Conservation (phyloP, 73 alveolate species). For the Urostyla sp. region DNA sequence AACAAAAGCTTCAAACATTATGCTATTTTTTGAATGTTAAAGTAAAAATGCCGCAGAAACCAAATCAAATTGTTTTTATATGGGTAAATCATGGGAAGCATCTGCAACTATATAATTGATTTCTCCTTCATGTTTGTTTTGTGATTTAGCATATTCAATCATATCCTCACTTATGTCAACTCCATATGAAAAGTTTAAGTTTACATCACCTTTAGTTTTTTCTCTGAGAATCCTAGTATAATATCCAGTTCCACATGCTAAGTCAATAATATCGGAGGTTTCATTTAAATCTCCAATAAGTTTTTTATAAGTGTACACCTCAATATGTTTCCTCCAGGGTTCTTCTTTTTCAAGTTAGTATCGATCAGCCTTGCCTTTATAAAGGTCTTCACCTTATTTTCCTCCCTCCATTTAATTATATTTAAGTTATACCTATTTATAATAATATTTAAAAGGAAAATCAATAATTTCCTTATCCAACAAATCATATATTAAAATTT, state of each 20-base stretch:
- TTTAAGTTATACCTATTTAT: no score
- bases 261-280: not conserved
- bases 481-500: no score
- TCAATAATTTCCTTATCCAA: no score
- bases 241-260: not conserved
- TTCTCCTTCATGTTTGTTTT: not conserved
- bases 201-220: not conserved
- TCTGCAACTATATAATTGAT: not conserved
- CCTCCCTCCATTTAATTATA: no score
- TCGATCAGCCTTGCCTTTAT: no score
- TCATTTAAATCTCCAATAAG: no score
- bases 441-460: no score
- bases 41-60: not conserved
- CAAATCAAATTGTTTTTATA: not conserved
- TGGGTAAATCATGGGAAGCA: not conserved
- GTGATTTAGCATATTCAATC: not conserved
- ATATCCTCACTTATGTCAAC: not conserved
- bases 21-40: not conserved
- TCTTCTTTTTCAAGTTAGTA: no score
- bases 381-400: no score
- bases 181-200: no score
- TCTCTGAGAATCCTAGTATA: not conserved
- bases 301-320: no score
- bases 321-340: no score
- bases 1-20: not conserved